Conservation (phyloP, 2,329 filamentous ascomycete species). For the Diaporthe longicolla region DNA sequence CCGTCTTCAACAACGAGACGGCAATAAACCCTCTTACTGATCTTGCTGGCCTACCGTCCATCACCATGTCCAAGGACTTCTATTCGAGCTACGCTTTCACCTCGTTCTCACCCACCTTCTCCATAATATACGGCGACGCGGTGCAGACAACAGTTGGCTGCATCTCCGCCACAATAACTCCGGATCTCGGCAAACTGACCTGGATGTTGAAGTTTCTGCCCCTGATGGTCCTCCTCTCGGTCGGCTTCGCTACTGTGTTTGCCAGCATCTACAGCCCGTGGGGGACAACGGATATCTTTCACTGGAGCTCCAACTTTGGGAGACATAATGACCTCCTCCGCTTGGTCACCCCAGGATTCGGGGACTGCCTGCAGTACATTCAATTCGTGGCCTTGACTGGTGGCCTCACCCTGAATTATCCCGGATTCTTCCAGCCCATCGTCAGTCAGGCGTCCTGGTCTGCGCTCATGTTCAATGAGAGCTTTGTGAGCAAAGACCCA, state of each 20-base stretch:
- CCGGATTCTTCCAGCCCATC: constrained; percentile 93
- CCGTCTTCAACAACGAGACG: constrained; percentile 72
- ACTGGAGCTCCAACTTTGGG: constrained; percentile 98
- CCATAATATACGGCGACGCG: constrained; percentile 81
- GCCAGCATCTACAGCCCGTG: constrained; percentile 93
- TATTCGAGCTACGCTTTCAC: constrained; percentile 88
- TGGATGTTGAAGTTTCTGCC: constrained; percentile 82
- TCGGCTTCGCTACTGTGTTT: constrained; percentile 85
- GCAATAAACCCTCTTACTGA: constrained; percentile 51
- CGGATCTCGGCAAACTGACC: constrained; percentile 80
- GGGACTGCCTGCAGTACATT: constrained; percentile 96
- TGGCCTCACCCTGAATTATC: constrained; percentile 88
- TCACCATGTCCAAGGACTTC: constrained; percentile 82
- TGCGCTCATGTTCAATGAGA: constrained; percentile 91
- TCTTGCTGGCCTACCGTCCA: constrained; percentile 73
- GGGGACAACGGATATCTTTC: constrained; percentile 91
- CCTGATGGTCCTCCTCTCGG: constrained; percentile 81
- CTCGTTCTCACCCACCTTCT: constrained; percentile 81
- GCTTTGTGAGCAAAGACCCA: constrained; percentile 79
- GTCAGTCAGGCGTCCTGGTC: constrained; percentile 93
- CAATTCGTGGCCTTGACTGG: constrained; percentile 93
- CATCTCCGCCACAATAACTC: constrained; percentile 85
- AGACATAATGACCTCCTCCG: constrained; percentile 92
- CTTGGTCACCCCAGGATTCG: constrained; percentile 94
- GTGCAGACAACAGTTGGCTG: constrained; percentile 79